Evolutionary conservation across 305 asterid species (phyloP).

Genomic region (Fraxinus angustifolia): DNA sequence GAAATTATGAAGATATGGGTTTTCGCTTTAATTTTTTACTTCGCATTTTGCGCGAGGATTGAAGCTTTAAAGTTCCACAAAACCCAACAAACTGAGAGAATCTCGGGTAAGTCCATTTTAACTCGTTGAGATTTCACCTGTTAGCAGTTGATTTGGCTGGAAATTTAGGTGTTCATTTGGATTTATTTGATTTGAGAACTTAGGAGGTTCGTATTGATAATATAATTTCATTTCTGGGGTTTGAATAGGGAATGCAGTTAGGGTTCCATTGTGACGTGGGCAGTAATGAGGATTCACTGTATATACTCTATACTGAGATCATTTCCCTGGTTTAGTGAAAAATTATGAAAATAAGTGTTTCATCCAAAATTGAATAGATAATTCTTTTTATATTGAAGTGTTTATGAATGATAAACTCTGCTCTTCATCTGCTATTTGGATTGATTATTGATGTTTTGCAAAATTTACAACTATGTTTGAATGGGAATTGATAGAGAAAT

Average conservation of each 20-base stretch:
- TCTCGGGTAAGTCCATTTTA: not conserved
- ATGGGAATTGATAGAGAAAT: not conserved
- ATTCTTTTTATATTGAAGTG: not conserved
- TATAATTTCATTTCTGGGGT: not conserved
- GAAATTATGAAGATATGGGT: not conserved
- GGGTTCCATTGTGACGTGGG: conserved; percentile 9
- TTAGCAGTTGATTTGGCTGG: not conserved
- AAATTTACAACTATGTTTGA: not conserved
- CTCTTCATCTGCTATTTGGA: not conserved
- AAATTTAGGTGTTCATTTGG: not conserved
- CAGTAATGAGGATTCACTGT: not conserved
- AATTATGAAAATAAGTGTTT: not conserved
- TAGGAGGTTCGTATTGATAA: not conserved
- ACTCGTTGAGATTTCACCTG: not conserved
- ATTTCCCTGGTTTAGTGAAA: not conserved
- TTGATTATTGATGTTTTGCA: not conserved
- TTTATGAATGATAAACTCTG: not conserved
- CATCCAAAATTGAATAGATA: not conserved
- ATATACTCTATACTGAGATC: not conserved
- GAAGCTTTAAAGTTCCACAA: not conserved
- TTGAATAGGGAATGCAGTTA: not conserved
- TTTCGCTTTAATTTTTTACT: not conserved
- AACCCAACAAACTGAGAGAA: not conserved
- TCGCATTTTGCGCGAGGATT: not conserved
- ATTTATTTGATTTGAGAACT: not conserved